Base-by-base conservation (phyloP, 345 rosid species). In the Pelargonium nanum region DNA sequence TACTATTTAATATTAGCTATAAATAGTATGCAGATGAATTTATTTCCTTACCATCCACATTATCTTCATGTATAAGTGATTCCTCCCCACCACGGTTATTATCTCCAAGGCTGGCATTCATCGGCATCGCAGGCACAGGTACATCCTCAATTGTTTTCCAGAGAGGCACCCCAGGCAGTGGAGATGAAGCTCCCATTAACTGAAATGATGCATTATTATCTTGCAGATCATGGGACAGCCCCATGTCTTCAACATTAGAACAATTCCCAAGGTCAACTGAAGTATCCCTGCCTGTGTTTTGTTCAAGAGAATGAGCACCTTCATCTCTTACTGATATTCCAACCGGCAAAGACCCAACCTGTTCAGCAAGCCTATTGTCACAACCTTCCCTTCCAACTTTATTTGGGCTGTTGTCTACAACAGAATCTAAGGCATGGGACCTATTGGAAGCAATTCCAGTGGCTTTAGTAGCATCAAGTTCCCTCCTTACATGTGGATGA, bases 101-200 rank as follows among this genome's bases (percentile, higher is more conserved):
- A 40, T 70, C 71, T 54, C 66, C 73, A 24, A 53, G 56, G 59
- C 64, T 56, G 16, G 12, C 67, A 72, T 56, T 44, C 20, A 70
- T 24, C 22, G 77, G 75, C 75, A 81, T 66, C 57, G 68, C 71
- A 62, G 80, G 71, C 5, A 60, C 68, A 6, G 78, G 50, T 51
- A 75, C 53, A 50, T 71, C 78, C 74, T 73, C 75, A 60, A 71
- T 64, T 12, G 75, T 69, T 65, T 71, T 72, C 78, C 82, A 81
- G 45, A 78, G 61, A 13, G 78, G 78, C 66, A 66, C 28, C 56
- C 64, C 56, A 19, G 68, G 62, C 58, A 57, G 76, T 24, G 69
- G 77, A 6, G 77, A 63, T 22, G 74, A 60, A 70, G 52, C 65
- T 10, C 28, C 76, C 60, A 65, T 58, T 0, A 62, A 26, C 48